Evolutionary conservation across 2,329 filamentous ascomycete species (phyloP), one percentile per base, ranked within the genome.

Genomic region (Sordariomycetes sp.): DNA sequence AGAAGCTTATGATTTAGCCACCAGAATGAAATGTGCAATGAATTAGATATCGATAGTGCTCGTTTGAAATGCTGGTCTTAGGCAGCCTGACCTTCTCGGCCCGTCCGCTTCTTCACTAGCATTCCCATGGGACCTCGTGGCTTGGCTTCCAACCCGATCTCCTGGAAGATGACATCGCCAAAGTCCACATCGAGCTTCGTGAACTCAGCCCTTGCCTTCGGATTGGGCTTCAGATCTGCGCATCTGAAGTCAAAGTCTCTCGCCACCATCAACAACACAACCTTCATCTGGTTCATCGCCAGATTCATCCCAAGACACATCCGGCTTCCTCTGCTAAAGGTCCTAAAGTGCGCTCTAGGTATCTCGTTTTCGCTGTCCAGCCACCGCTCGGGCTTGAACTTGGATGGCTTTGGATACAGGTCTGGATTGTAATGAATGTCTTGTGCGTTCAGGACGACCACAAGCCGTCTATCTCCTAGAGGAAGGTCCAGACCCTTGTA

Each of bases 351-450:
- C 28, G 33, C 23, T 28, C n/a, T 38, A 12, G 30, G 38, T 10
- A 21, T 36, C 34, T 10, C 11, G 18, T 30, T 6, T 30, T 30
- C 28, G 16, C 14, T 15, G 16, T 29, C 14, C n/a, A 64, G 43
- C 51, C 59, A 68, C 7, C 66, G 55, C 26, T 66, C 61, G 0
- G 66, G 64, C 3, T 60, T 37, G 43, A 66, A 68, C 8, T 40
- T 25, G 19, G n/a, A n/a, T n/a, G n/a, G n/a, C n/a, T n/a, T n/a
- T n/a, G n/a, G n/a, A n/a, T n/a, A n/a, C n/a, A n/a, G n/a, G n/a
- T n/a, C n/a, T n/a, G n/a, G n/a, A n/a, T 48, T 2, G 57, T 35
- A 10, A 60, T 53, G 41, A n/a, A n/a, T n/a, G n/a, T 59, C 36
- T 59, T 54, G 4, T 55, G 54, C 6, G 61, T 28, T 25, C 23